Conservation (phyloP, 2,329 filamentous ascomycete genomes). For the Zasmidium cellare region DNA sequence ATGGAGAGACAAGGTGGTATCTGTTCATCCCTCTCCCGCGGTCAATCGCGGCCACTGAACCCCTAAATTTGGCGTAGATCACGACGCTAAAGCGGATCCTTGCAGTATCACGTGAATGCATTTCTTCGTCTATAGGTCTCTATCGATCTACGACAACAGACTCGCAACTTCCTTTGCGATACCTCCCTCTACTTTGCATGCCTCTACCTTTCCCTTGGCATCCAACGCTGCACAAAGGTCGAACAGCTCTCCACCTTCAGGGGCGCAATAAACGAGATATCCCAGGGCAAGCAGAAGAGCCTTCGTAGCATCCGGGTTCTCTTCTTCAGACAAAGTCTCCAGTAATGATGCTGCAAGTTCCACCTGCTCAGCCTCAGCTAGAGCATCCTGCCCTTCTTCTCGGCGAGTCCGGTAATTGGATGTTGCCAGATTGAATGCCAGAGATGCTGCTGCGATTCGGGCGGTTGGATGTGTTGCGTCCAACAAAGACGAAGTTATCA, state of each 20-base stretch:
- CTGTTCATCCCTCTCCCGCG: conserved; percentile 1
- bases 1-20: not conserved
- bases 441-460: conserved; percentile 76
- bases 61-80: not conserved
- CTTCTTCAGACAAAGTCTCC: conserved; percentile 65
- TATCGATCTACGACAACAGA: conserved; percentile 19
- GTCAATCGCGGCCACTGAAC: not conserved
- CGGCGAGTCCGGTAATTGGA: conserved; percentile 67
- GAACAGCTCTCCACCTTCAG: conserved; percentile 70
- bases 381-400: conserved; percentile 55
- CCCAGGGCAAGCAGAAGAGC: conserved; percentile 77
- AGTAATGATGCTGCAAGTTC: conserved; percentile 79
- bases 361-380: conserved; percentile 72
- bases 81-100: not conserved
- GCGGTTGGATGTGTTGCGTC: conserved; percentile 73
- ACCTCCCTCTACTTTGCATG: conserved; percentile 35
- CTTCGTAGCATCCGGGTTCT: conserved; percentile 65
- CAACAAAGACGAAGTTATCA: conserved; percentile 76
- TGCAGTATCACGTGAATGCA: not conserved
- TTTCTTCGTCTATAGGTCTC: conserved; percentile 1
- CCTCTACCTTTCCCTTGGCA: conserved; percentile 62
- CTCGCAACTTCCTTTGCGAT: conserved; percentile 33
- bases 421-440: conserved; percentile 79
- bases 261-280: conserved; percentile 70
- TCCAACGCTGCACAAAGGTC: conserved; percentile 80